Conservation (phyloP, 106 monocot genomes). For the Dioscorea alata region DNA sequence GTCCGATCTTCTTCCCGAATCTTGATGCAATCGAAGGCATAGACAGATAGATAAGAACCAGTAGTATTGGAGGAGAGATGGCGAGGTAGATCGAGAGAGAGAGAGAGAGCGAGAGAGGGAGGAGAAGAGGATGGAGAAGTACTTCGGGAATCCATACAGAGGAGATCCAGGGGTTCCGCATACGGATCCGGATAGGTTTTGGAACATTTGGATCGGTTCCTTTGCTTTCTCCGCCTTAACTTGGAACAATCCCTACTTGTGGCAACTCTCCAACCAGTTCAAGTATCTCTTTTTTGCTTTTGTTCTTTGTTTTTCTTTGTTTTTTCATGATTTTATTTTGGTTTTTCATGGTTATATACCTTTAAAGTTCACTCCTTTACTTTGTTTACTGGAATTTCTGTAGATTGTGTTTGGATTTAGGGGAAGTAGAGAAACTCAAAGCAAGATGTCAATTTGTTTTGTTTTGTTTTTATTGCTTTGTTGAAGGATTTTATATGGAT, state of each 20-base stretch:
- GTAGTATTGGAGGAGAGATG: too few species aligned
- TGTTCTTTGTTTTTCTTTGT: background rate
- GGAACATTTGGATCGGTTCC: constrained; percentile 62
- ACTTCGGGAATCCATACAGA: constrained; percentile 52
- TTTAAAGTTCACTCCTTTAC: too few species aligned
- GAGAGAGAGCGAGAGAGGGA: background rate
- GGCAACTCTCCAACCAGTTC: constrained; percentile 63
- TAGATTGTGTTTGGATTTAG: too few species aligned
- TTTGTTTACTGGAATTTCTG: too few species aligned
- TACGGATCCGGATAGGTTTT: constrained; percentile 46
- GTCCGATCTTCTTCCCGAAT: too few species aligned
- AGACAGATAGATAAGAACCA: too few species aligned
- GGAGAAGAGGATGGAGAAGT: constrained; percentile 34
- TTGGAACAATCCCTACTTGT: constrained; percentile 56
- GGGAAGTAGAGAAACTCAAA: too few species aligned
- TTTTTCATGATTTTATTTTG: background rate
- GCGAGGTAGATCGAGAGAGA: background rate
- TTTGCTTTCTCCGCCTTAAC: constrained; percentile 56
- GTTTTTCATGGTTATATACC: background rate
- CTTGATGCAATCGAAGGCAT: too few species aligned
- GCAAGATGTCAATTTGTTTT: too few species aligned
- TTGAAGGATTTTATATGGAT: too few species aligned
- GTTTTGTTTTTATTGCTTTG: too few species aligned
- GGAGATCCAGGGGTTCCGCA: constrained; percentile 75
- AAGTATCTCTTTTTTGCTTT: constrained; percentile 22